Evolutionary conservation across 345 rosid genomes (phyloP).

Genomic region (Lumnitzera littorea): DNA sequence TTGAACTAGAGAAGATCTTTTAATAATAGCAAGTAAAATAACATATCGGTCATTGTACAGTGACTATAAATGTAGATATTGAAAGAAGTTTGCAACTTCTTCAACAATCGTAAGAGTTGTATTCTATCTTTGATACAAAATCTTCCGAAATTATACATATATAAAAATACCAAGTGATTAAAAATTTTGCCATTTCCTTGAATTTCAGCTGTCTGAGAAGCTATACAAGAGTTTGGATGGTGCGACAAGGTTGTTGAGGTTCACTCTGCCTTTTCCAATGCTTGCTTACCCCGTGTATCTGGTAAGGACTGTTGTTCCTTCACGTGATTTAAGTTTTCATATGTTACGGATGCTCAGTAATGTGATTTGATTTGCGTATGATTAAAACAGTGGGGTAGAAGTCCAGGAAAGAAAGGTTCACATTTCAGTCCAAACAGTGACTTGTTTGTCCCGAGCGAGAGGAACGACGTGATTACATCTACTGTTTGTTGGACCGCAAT

Average conservation of each 20-base stretch:
- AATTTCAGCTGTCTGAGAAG: conserved; percentile 65
- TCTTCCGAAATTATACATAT: too few relatives aligned
- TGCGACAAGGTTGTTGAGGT: conserved; percentile 43
- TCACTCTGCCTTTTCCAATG: conserved; percentile 81
- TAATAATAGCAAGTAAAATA: too few relatives aligned
- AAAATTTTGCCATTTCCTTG: too few relatives aligned
- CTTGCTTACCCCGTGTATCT: conserved; percentile 91
- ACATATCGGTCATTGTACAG: too few relatives aligned
- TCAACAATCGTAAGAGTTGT: too few relatives aligned
- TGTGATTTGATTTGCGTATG: conserved; percentile 4
- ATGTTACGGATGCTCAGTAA: conserved; percentile 4
- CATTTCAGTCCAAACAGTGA: conserved; percentile 78
- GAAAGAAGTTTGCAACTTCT: too few relatives aligned
- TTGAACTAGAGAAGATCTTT: too few relatives aligned
- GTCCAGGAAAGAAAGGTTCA: conserved; percentile 90
- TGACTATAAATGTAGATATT: too few relatives aligned
- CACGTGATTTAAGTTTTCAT: background rate
- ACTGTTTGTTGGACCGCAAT: conserved; percentile 71
- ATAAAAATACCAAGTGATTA: too few relatives aligned
- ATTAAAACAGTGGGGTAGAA: conserved; percentile 54
- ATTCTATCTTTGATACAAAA: too few relatives aligned
- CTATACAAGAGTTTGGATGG: conserved; percentile 48
- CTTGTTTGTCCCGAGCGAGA: conserved; percentile 65
- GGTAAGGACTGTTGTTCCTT: conserved; percentile 29
- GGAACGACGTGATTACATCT: conserved; percentile 59